Base-by-base conservation (phyloP, 176 grass and related monocot genomes). In the Bonia amplexicaulis region DNA sequence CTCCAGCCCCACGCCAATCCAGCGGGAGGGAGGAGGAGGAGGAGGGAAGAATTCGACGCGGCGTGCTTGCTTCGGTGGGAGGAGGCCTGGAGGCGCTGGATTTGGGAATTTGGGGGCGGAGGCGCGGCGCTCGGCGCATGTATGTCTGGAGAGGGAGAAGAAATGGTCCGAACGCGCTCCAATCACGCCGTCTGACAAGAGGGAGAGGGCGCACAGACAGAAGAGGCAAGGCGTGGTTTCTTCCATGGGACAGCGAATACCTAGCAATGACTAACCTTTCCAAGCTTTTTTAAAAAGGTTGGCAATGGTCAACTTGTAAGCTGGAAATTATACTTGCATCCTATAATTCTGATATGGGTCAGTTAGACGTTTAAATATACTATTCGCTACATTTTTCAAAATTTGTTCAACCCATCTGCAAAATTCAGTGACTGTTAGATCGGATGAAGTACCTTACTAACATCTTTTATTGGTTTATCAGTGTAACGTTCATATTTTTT, bases 121-220 rank as follows among this genome's bases (percentile, higher is more conserved):
- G 85, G 71, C 79, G 51, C 67, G 75, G 75, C 55, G 55, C 9
- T 4, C 3, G 55, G 54, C 69, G 57, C 66, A 11, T 35, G 81
- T 46, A 76, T 60, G 73, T 55, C 20, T 8, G 53, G 17, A 55
- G 16, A 40, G 40, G 40, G 72, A 57, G 66, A 79, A 58, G 76
- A 88, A 84, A 84, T 88, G 66, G 74, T 78, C 80, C 72, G 46
- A 79, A 48, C 62, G 72, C 71, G 71, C 79, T 72, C 69, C 67
- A 79, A 84, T 88, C 57, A 77, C 80, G 64, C 39, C 80, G 87
- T 71, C 57, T 39, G 80, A n/a, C 51, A 33, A 55, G 69, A 74
- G 35, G 68, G 55, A 44, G 26, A 55, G 63, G 51, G 39, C 14
- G 35, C 35, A 33, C 2, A 33, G 31, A 66, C 12, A 73, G 27